phyloP scores from a whole-genome alignment of 2,329 filamentous ascomycete species.

The Aspergillus neotritici region DNA sequence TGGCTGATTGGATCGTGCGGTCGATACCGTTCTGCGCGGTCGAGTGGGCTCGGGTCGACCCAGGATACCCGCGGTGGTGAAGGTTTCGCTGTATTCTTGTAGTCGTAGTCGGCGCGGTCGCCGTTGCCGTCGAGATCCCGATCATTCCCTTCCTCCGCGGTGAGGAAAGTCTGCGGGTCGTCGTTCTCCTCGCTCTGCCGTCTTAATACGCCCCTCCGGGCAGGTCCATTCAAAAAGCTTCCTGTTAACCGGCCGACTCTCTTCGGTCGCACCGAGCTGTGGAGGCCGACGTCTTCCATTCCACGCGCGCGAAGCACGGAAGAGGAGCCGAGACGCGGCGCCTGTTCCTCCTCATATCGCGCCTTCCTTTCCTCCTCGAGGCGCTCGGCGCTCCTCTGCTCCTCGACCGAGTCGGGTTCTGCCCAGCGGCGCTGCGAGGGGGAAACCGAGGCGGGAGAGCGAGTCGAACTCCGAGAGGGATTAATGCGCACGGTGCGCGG shows the following conservation, averaged over 20 bases:
- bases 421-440: slow-evolving; percentile 31
- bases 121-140: slow-evolving; percentile 25
- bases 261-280: slow-evolving; percentile 72
- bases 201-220: slow-evolving; percentile 62
- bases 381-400: slow-evolving; percentile 30
- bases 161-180: slow-evolving; percentile 28
- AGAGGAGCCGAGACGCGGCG: slow-evolving; percentile 27
- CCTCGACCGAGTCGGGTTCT: slow-evolving; percentile 25
- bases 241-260: slow-evolving; percentile 69
- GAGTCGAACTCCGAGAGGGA: slow-evolving; percentile 37
- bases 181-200: slow-evolving; percentile 61
- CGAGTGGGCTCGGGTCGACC: slow-evolving; percentile 30
- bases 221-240: slow-evolving; percentile 72
- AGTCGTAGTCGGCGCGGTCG: slow-evolving; percentile 23
- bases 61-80: slow-evolving; percentile 34
- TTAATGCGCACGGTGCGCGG: slow-evolving; percentile 40
- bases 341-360: slow-evolving; percentile 32
- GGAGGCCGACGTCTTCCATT: slow-evolving; percentile 60
- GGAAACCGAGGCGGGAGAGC: slow-evolving; percentile 36
- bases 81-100: slow-evolving; percentile 19
- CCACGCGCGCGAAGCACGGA: slow-evolving; percentile 39
- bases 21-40: slow-evolving; percentile 19
- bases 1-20: slow-evolving; percentile 17
- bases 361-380: slow-evolving; percentile 30
- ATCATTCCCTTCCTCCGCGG: slow-evolving; percentile 25